Evolutionary conservation across 2,329 filamentous ascomycete genomes (phyloP), one percentile per base, ranked within the genome.

Genomic region (Pseudogymnoascus sp.): DNA sequence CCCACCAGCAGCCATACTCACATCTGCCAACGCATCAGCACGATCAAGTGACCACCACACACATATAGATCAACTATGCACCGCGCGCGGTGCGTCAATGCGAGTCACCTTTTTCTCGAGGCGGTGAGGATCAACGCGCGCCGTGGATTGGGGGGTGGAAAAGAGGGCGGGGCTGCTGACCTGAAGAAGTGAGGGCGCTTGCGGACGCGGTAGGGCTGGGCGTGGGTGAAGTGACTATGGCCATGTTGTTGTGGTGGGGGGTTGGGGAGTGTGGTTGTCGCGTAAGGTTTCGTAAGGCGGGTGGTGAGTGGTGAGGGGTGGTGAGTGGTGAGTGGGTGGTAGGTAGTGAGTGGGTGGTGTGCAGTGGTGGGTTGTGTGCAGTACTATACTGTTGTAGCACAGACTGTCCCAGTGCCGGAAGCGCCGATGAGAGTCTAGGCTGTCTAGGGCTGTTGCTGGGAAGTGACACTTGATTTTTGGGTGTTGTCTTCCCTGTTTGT

Each of bases 171-270:
- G 33, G 59, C 59, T 60, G 59, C 59, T 60, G 33, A 60, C 59
- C 59, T 56, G 50, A 56, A 56, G 50, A 56, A 56, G 50, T 56
- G 50, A 56, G 28, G 50, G 50, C 28, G 50, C 50, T 56, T 56
- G 28, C 50, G 50, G 50, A 33, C 50, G 50, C 28, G 50, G 50
- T 56, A 56, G 50, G 50, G 50, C 50, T 56, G 28, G 46, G 50
- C 50, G 50, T 56, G 50, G 50, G 50, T 56, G 50, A 19, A 31
- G 46, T 53, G 26, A 33, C 28, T 12, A 56, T 56, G 28, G 50
- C 50, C 50, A 56, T 43, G n/a, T 33, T 56, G 26, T 50, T 8
- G 43, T 56, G 50, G 50, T 43, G 12, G 24, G 46, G 14, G 24
- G 43, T 26, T 53, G 40, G 40, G 40, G 14, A 22, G 14, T 2